Base-by-base conservation (phyloP, 2,329 filamentous ascomycete species). In the Immersiporthe knoxdaviesiana region DNA sequence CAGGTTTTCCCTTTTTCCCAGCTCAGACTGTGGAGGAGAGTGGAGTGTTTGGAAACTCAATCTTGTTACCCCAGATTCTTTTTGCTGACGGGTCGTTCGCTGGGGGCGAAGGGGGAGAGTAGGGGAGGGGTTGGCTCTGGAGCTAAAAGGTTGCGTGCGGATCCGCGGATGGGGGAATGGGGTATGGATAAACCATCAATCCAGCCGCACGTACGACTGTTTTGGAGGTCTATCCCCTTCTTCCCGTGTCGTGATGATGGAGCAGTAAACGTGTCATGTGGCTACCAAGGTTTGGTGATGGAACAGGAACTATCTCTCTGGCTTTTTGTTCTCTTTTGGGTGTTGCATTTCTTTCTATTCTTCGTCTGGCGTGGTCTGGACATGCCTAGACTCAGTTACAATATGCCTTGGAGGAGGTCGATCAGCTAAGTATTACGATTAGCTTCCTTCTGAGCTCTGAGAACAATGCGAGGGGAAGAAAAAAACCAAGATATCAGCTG, bases 31-130 rank as follows among this genome's bases (percentile, higher is more conserved):
- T 18, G 14, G 52, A 27, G 52, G 12, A 10, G 52, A 18, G 52
- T 16, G 14, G 52, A 32, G 27, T 47, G 10, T 30, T 35, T 8
- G 35, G 24, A 30, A 8, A 8, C 52, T 56, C 24, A 35, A 63
- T 16, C 61, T 52, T 30, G 18, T 50, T 64, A 64, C 62, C 62
- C 62, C 62, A 35, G 62, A 37, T 64, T 30, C 35, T 64, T 30
- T n/a, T 64, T 35, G 62, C 44, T 50, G 21, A 35, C 27, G 62
- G 30, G 3, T 16, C 21, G 21, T n/a, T 47, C 18, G 6, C 18
- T 18, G 44, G 2, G 21, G 44, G 10, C 7, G 18, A 3, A 18
- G 14, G 41, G 2, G 24, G 50, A 27, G 24, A n/a, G n/a, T n/a
- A n/a, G n/a, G n/a, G n/a, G n/a, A n/a, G n/a, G n/a, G n/a, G n/a